Base-by-base conservation (phyloP, 2,329 filamentous ascomycete genomes). In the Colletotrichum echinochloae region DNA sequence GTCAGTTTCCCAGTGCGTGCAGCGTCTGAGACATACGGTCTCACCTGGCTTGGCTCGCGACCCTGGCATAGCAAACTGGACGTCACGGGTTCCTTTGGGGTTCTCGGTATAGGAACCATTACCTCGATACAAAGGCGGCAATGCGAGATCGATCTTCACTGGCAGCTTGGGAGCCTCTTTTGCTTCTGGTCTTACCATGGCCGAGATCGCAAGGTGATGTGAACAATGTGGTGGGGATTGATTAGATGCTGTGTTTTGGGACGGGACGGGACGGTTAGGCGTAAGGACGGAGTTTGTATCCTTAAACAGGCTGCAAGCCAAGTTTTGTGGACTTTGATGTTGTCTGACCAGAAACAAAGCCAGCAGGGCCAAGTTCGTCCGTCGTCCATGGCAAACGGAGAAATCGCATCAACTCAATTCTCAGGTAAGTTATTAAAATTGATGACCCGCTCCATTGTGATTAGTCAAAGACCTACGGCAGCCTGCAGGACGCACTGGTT, bases 21-120 rank as follows among this genome's bases (percentile, higher is more conserved):
- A 28, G 37, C 20, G 41, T 37, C 28, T 18, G 35, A 28, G 51
- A 14, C 26, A 41, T 28, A 28, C 23, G 23, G 33, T 35, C 68
- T 60, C 33, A 68, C 63, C 69, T 69, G 65, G 54, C 48, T 60
- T 72, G 14, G 26, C 39, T 26, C 55, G 65, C 33, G 74, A 72
- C 57, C 55, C 73, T 23, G 67, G 73, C 49, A 59, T 48, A 14
- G 51, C 60, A 49, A 64, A 68, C 35, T 73, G 64, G 37, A 72
- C 66, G 54, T 65, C 61, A 44, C 71, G 70, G 6, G 28, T 54
- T 26, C 52, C 62, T 51, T 60, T 67, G 39, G 60, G 64, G 41
- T 41, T 66, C 26, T 72, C 69, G 14, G 72, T 74, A 33, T 73
- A 73, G 12, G 72, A 71, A 7, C 70, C 72, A n/a, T 41, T 65